Base-by-base conservation (phyloP, 2,329 filamentous ascomycete genomes). In the Neurospora sp. region DNA sequence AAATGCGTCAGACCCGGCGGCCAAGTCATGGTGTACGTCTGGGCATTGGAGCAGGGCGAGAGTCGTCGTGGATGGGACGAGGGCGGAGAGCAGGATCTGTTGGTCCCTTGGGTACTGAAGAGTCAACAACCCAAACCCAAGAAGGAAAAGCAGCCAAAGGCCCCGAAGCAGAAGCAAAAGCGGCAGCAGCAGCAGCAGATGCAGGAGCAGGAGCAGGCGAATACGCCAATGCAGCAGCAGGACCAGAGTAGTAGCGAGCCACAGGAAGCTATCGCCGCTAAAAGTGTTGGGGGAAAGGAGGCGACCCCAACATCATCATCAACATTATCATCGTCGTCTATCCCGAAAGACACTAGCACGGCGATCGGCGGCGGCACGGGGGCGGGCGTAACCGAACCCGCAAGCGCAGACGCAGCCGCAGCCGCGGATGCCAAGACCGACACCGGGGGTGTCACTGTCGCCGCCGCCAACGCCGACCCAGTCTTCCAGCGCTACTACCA, bases 401-500 rank as follows among this genome's bases (percentile, higher is more conserved):
- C 52, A 62, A 62, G 52, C 52, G 52, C 46, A 57, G 23, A 12
- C 23, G 19, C 52, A 33, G 23, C 23, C 23, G 46, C 46, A 17
- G 23, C 46, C 23, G 46, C 46, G 52, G 43, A 28, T 28, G 19
- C 46, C 46, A 36, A 62, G 52, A 36, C 52, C 52, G 52, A 57
- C 23, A 57, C 52, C 52, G 52, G 52, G 52, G 52, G 23, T 57
- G 52, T 17, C 23, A 33, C 33, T 33, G 33, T 33, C 33, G 33
- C 33, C 28, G 46, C 46, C 52, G 52, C 67, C 69, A 70, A 73
- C 40, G 57, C 73, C 71, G 74, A 75, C 66, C 71, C 72, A 52
- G 92, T 89, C 0, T 97, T 92, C 78, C 89, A 97, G 79, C 87
- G 96, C 68, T 99, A 97, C 79, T 99, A 99, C 79, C 96, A 99